Base-by-base conservation (phyloP, 306 rosid genomes). In the Gastrolobium bilobum region DNA sequence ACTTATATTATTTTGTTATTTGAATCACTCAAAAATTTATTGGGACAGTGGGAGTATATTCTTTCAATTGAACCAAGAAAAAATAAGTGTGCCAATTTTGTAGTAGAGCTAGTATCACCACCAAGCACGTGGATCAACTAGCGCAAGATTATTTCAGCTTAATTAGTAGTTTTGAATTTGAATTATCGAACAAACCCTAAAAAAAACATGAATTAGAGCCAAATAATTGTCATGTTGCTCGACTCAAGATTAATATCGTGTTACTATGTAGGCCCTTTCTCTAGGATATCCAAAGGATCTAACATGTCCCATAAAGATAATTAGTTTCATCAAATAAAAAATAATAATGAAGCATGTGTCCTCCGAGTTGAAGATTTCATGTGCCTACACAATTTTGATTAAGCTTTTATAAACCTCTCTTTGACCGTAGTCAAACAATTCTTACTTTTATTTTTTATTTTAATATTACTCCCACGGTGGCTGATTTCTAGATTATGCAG, bases 351-450 rank as follows among this genome's bases (percentile, higher is more conserved):
- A 8, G 68, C 72, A 79, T 83, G 73, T 60, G 50, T 76, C 56
- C 79, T 82, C 64, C 68, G 37, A 46, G 29, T 52, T 7, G 53
- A 77, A 31, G 59, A 76, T 35, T 79, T 71, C 48, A 47, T 61
- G 34, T 71, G 71, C 79, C 34, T 37, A 43, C 76, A 57, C 81
- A 78, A 68, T 85, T 76, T 76, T 72, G 52, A 48, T 82, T 81
- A 76, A 79, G 50, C 78, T 69, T 82, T 69, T 80, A 69, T 62
- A 58, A 78, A 67, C 38, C 75, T 39, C 51, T 64, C 67, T 80
- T 82, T 85, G 84, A 84, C 83, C 66, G 48, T 52, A 75, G 77
- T 52, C 71, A 54, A 54, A 72, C 79, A 34, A 13, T 51, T 70
- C 7, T 71, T 48, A 0, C 37, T 68, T 14, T 48, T 31, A 2